Evolutionary conservation across 257 asterid genomes (phyloP), one percentile per base, ranked within the genome.

Genomic region (Fraxinus anomala): DNA sequence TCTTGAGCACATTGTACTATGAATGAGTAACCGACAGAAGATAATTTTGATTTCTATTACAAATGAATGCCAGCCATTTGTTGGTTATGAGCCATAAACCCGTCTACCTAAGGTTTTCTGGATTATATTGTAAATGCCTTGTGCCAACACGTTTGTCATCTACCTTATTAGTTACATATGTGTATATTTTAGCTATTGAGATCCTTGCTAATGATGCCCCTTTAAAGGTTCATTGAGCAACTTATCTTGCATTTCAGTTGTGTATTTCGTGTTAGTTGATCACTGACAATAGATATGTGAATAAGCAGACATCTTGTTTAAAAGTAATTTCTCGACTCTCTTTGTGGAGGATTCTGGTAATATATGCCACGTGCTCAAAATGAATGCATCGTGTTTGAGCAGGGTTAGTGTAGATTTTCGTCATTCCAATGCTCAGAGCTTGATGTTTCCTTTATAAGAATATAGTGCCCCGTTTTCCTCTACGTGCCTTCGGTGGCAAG

Each of bases 141-240:
- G 31, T 61, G 80, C 80, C 66, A 68, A 47, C 74, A 76, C 68
- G 65, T 76, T 71, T 34, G 73, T 71, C 74, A 67, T 59, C 39
- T 73, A 76, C 82, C 44, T 83, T 73, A 61, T 31, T 83, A 76
- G 83, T 71, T 75, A 36, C 42, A 51, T 67, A 23, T 82, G 91
- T 88, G 84, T 80, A 88, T 88, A 86, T 84, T 79, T 67, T 82
- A 80, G 85, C 77, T 44, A 66, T 74, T 71, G 79, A 71, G 76
- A 66, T 84, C 74, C 72, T 76, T 74, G 88, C 74, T 72, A 54
- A 61, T 74, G 71, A 65, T 65, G 72, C 73, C 71, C 70, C 77
- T 73, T 83, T 42, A 51, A 79, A 61, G 83, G 73, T 69, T 80
- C 40, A 71, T 81, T 61, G 34, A 44, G 79, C 56, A 56, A 68